These are phyloP conservation scores for Takakia lepidozioides DNA, from an alignment of 225 moss, liverwort and hornwort species.

Conservation along the genomic window DNA sequence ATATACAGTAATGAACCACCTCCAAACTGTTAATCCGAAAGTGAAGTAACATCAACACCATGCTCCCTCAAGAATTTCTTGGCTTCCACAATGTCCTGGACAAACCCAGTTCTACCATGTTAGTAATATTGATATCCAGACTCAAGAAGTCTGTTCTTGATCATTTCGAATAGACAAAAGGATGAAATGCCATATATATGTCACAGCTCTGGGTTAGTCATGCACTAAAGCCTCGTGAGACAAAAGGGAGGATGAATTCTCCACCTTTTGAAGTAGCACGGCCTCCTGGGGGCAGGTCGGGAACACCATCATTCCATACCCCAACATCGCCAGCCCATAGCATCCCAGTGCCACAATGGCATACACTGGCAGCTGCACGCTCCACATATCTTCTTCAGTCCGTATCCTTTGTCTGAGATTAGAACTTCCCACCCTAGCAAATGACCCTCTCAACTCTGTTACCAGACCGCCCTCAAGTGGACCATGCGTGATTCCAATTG, in stretches of 20 bases:
- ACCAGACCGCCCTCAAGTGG: neutral
- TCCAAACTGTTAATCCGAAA: slow-evolving; percentile 6
- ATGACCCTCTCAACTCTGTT: neutral
- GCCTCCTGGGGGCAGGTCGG: slow-evolving; percentile 77
- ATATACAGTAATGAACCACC: no score
- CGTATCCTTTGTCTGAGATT: neutral
- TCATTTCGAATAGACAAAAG: no score
- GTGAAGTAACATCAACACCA: slow-evolving; percentile 44
- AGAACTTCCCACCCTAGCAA: neutral
- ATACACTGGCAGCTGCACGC: slow-evolving; percentile 75
- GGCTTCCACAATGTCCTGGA: slow-evolving; percentile 80
- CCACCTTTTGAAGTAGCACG: slow-evolving; percentile 67
- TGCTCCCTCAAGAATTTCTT: slow-evolving; percentile 46
- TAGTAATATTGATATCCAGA: neutral
- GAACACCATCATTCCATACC: slow-evolving; percentile 89
- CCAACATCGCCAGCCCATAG: slow-evolving; percentile 80
- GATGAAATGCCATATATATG: neutral
- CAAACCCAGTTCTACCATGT: neutral
- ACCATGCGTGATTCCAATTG: neutral
- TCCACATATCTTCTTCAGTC: no score
- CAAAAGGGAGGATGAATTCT: neutral
- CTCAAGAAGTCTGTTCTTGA: neutral
- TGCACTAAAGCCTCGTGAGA: neutral
- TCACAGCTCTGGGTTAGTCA: neutral
- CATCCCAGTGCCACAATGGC: slow-evolving; percentile 76